phyloP scores from a whole-genome alignment of 1,284 basidiomycete genomes.

The Lignosus rhinocerotis region DNA sequence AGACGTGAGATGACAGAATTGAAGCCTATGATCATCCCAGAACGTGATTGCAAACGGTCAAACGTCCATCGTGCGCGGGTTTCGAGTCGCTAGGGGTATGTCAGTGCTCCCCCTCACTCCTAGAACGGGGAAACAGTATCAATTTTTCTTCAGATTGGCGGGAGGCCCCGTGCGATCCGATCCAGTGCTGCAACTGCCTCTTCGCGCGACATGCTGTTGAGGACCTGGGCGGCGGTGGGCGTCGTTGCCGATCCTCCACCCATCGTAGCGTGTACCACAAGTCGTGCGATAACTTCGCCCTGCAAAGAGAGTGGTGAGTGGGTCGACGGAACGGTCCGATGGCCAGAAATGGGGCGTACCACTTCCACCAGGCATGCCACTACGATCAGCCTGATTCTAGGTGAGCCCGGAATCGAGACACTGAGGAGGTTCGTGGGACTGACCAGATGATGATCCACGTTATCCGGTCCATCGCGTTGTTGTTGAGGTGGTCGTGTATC shows the following conservation, averaged over 20 bases:
- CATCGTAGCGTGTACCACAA: constrained; percentile 63
- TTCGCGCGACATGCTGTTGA: constrained; percentile 25
- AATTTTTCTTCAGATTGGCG: background rate
- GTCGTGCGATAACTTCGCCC: constrained; percentile 86
- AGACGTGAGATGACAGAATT: background rate
- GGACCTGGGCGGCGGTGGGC: constrained; percentile 14
- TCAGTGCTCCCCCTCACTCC: too few relatives aligned
- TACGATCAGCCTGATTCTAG: constrained; percentile 71
- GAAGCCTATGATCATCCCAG: background rate
- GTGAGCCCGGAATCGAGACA: background rate
- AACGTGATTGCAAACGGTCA: background rate
- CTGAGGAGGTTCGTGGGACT: constrained; percentile 29
- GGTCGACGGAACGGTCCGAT: background rate
- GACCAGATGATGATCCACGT: constrained; percentile 94
- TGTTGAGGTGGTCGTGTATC: constrained; percentile 93
- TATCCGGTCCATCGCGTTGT: constrained; percentile 89
- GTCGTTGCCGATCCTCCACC: constrained; percentile 1
- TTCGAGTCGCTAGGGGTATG: too few relatives aligned
- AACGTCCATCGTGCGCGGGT: background rate
- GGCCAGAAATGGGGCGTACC: constrained; percentile 40
- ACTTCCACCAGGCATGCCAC: constrained; percentile 84
- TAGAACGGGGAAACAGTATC: too few relatives aligned
- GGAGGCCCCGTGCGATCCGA: constrained; percentile 18
- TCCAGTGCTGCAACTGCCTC: constrained; percentile 26
- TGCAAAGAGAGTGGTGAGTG: constrained; percentile 25